These are phyloP conservation scores for Vitis hybrid DNA, from an alignment of 177 flowering plant genomes.

Conservation along the genomic window DNA sequence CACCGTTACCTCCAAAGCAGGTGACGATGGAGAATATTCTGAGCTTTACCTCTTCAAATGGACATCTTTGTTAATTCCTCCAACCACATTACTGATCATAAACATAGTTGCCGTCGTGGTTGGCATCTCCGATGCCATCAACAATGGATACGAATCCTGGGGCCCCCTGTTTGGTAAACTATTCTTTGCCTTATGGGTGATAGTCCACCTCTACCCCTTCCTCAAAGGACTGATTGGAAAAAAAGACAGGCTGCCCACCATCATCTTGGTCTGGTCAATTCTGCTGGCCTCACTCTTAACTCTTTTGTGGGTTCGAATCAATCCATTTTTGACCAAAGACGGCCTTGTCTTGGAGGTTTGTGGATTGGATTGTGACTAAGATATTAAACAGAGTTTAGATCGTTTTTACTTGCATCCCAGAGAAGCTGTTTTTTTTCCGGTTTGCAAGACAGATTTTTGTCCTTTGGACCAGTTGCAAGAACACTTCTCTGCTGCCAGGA, in stretches of 20 bases:
- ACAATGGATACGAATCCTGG: conserved; percentile 60
- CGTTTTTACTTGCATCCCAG: no score
- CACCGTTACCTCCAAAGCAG: conserved; percentile 56
- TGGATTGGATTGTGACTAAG: conserved; percentile 40
- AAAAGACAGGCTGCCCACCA: conserved; percentile 50
- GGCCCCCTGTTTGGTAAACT: conserved; percentile 53
- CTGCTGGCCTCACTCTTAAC: conserved; percentile 47
- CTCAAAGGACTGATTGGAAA: conserved; percentile 49
- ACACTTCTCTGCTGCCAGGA: no score
- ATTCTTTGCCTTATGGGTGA: conserved; percentile 60
- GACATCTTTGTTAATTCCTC: conserved; percentile 51
- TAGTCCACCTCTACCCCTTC: conserved; percentile 55
- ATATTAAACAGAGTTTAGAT: not conserved
- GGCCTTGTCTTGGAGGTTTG: conserved; percentile 46
- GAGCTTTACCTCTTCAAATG: conserved; percentile 55
- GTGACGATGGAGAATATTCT: conserved; percentile 49
- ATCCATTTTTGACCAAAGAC: conserved; percentile 45
- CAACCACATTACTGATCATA: conserved; percentile 41
- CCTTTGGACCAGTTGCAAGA: no score
- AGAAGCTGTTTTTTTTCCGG: no score
- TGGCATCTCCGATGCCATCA: conserved; percentile 61
- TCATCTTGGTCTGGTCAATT: conserved; percentile 50
- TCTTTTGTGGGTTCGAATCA: conserved; percentile 51
- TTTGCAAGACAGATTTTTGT: no score
- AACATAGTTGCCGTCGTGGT: conserved; percentile 56